Evolutionary conservation across 352 stramenopile species (phyloP).

Genomic region (Phytophthora ohioensis): DNA sequence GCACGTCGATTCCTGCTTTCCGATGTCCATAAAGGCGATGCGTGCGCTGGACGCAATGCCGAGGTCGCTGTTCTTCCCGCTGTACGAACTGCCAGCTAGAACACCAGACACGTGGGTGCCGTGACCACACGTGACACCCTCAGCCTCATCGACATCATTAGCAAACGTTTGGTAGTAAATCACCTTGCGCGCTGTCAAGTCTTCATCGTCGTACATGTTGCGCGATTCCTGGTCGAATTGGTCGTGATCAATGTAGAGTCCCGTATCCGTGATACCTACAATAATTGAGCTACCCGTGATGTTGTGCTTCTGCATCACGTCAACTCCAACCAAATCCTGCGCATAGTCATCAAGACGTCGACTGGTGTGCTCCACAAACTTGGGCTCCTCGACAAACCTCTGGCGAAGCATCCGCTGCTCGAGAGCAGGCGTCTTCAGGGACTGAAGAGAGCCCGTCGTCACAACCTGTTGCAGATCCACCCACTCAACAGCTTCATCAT

Average conservation of each 20-base stretch:
- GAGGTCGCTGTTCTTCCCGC: slow-evolving; percentile 44
- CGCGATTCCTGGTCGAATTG: slow-evolving; percentile 74
- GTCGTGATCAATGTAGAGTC: slow-evolving; percentile 82
- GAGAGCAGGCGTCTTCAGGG: slow-evolving; percentile 33
- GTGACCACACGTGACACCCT: slow-evolving; percentile 76
- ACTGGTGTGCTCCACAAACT: slow-evolving; percentile 10
- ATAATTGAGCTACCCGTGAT: slow-evolving; percentile 73
- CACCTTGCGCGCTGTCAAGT: slow-evolving; percentile 76
- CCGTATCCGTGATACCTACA: slow-evolving; percentile 80
- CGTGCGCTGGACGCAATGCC: slow-evolving; percentile 83
- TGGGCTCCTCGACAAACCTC: slow-evolving; percentile 11
- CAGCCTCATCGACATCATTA: slow-evolving; percentile 72
- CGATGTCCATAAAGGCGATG: slow-evolving; percentile 92
- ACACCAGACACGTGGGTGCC: slow-evolving; percentile 91
- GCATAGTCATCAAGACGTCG: slow-evolving; percentile 65
- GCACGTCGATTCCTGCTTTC: slow-evolving; percentile 55
- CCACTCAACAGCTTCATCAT: slow-evolving; percentile 74
- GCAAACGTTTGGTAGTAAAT: slow-evolving; percentile 86
- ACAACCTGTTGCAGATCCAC: slow-evolving; percentile 68
- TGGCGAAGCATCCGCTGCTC: slow-evolving; percentile 53
- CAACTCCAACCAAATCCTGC: slow-evolving; percentile 64
- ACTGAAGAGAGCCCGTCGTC: slow-evolving; percentile 44
- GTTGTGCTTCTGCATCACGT: slow-evolving; percentile 62
- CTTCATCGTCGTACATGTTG: slow-evolving; percentile 63
- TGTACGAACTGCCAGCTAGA: slow-evolving; percentile 70